Evolutionary conservation across 2,329 filamentous ascomycete species (phyloP).

Genomic region (Colletotrichum sp.): DNA sequence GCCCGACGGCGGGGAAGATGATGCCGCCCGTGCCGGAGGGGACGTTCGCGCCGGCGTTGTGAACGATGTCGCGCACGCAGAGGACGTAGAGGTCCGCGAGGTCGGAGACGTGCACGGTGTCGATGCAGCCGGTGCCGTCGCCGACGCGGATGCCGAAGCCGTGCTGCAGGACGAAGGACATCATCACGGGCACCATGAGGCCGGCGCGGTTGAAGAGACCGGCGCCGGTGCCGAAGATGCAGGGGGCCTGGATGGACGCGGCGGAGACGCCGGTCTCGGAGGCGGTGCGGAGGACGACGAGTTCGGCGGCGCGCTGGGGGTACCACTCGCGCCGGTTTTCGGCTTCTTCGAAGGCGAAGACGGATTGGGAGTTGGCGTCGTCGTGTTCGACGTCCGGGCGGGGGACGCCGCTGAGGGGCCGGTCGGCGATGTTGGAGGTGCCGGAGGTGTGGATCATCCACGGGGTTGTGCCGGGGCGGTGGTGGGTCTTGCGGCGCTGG

Average conservation of each 20-base stretch:
- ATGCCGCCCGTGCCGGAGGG: conserved; percentile 1
- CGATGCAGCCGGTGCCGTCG: conserved; percentile 20
- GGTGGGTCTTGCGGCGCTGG: conserved; percentile 23
- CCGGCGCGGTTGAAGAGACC: conserved; percentile 21
- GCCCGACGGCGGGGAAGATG: conserved; percentile 12
- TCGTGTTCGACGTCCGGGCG: conserved; percentile 16
- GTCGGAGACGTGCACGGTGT: conserved; percentile 22
- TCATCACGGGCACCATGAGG: conserved; percentile 23
- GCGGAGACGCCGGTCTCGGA: conserved; percentile 12
- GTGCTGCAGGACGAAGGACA: conserved; percentile 20
- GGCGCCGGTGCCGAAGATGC: conserved; percentile 19
- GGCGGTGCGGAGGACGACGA: conserved; percentile 14
- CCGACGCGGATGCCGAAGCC: conserved; percentile 22
- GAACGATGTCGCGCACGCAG: conserved; percentile 9
- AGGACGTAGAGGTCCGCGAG: conserved; percentile 24
- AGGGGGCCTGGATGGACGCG: conserved; percentile 20
- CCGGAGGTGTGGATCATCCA: conserved; percentile 26
- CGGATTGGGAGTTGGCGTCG: conserved; percentile 1
- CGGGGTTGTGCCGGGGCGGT: neutral
- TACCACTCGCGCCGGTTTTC: conserved; percentile 22
- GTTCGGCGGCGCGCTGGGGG: conserved; percentile 24
- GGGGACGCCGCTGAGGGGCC: conserved; percentile 12
- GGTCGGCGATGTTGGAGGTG: conserved; percentile 23
- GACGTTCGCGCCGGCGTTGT: neutral
- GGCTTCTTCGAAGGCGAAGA: conserved; percentile 19